Base-by-base conservation (phyloP, 176 grass and related monocot species). In the Zea luxurians region DNA sequence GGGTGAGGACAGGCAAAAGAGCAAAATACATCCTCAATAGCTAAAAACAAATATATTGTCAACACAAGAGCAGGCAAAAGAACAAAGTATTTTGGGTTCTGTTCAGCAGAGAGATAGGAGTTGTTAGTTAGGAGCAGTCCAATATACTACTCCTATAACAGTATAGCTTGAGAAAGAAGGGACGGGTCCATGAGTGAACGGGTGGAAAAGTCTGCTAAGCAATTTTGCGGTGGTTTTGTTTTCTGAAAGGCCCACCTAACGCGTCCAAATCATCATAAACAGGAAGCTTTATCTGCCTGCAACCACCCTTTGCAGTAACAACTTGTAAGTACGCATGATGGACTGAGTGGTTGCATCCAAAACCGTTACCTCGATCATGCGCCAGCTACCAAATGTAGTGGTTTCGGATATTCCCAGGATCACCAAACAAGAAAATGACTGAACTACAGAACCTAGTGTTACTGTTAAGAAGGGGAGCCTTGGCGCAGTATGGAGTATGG, bases 241-340 rank as follows among this genome's bases (percentile, higher is more conserved):
- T 18, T 61, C n/a, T 10, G 16, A 35, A 63, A 73, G 38, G 27
- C 27, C 27, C 10, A 46, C 86, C 73, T 43, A 87, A 78, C 52
- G 43, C 1, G 68, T 83, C 74, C n/a, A 67, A 73, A 78, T 78
- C 79, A 83, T 78, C 74, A 87, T 78, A 83, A 78, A 61, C 61
- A 68, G 2, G 6, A 45, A 78, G 68, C 80, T 83, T 73, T 88
- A 79, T 73, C 74, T 83, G 80, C 54, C 54, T 78, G 61, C 68
- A 67, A 73, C 75, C 16, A 37, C 80, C 69, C 7, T 52, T 59
- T 15, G 62, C 52, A 10, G 7, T n/a, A 13, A 45, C 50, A 83
- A 74, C 78, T 54, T 68, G 44, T 65, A 68, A 50, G 42, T 68
- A 78, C 36, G 13, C 42, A 53, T 27, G 68, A 61, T 20, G 18